These are phyloP conservation scores for Collybia nuda DNA, from an alignment of 768 basidiomycete genomes.

Conservation along the genomic window DNA sequence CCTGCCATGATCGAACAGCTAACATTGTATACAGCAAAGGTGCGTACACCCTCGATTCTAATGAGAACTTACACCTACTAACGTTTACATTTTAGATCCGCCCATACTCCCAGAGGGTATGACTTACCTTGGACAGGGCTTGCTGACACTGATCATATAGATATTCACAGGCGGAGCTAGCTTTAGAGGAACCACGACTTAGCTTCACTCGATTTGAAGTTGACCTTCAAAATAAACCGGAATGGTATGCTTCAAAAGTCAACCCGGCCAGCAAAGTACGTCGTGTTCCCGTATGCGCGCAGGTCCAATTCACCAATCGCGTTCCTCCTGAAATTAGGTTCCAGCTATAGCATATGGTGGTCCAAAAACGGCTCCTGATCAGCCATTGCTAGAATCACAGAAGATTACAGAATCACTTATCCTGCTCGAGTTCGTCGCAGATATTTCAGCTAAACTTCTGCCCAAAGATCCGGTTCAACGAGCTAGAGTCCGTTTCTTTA, in stretches of 20 bases:
- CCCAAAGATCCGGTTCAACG: slow-evolving; percentile 56
- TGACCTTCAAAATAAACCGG: slow-evolving; percentile 64
- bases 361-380: too few relatives aligned
- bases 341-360: too few relatives aligned
- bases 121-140: not conserved
- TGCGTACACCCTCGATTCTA: slow-evolving; percentile 9
- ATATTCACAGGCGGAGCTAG: slow-evolving; percentile 50
- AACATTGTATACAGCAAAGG: slow-evolving; percentile 49
- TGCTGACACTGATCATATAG: not conserved
- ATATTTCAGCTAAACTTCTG: too few relatives aligned
- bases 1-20: slow-evolving; percentile 17
- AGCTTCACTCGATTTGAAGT: slow-evolving; percentile 53
- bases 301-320: too few relatives aligned
- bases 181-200: slow-evolving; percentile 54
- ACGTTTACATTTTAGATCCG: slow-evolving; percentile 37
- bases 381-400: too few relatives aligned
- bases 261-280: slow-evolving; percentile 66
- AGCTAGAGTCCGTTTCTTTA: slow-evolving; percentile 63
- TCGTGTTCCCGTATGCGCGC: too few relatives aligned
- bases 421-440: too few relatives aligned
- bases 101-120: slow-evolving; percentile 58
- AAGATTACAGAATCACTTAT: too few relatives aligned
- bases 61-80: too few relatives aligned
- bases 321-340: too few relatives aligned
- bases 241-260: slow-evolving; percentile 65